Evolutionary conservation across 2,329 filamentous ascomycete genomes (phyloP).

Genomic region (Metarhizium rileyi): DNA sequence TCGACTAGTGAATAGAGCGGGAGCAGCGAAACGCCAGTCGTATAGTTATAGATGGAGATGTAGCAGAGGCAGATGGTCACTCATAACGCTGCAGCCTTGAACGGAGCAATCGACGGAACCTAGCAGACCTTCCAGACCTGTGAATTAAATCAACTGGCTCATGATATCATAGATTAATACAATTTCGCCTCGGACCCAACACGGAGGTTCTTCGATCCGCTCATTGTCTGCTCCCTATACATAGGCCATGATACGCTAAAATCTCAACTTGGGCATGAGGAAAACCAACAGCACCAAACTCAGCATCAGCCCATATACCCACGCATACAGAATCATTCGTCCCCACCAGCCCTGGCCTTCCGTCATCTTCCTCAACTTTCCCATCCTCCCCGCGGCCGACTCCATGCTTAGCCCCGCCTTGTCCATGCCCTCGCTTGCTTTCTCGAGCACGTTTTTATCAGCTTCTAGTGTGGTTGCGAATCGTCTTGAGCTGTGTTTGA

Average conservation of each 20-base stretch:
- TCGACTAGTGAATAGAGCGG: too few species aligned
- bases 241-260: constrained; percentile 36
- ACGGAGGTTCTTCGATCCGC: background rate
- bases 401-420: constrained; percentile 69
- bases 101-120: background rate
- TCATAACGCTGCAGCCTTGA: too few species aligned
- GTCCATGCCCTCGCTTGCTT: constrained; percentile 66
- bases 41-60: too few species aligned
- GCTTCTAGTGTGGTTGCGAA: constrained; percentile 64
- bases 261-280: constrained; percentile 77
- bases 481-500: constrained; percentile 64
- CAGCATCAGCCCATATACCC: constrained; percentile 78
- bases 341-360: constrained; percentile 87
- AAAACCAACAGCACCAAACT: constrained; percentile 71
- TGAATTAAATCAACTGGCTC: background rate
- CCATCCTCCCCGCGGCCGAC: constrained; percentile 67
- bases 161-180: background rate
- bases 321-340: constrained; percentile 70
- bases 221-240: background rate
- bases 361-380: constrained; percentile 64
- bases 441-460: constrained; percentile 60
- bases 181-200: constrained; percentile 1
- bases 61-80: too few species aligned
- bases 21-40: too few species aligned
- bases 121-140: background rate